Evolutionary conservation across 371 early-diverging fungal genomes (phyloP), one percentile per base, ranked within the genome.

Genomic region (Globomyces sp.): DNA sequence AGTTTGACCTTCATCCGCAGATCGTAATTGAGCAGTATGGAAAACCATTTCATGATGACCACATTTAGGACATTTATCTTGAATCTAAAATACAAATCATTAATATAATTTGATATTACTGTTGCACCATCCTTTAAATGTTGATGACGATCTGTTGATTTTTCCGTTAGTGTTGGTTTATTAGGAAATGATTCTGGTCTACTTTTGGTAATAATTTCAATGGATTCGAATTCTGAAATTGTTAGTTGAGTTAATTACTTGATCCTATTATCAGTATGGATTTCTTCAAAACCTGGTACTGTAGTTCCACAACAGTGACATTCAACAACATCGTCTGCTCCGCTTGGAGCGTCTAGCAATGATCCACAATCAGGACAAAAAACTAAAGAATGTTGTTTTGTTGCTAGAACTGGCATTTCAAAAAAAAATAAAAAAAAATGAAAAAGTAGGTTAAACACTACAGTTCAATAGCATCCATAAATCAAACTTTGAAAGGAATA

Each of bases 1-100:
- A 1, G 99, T 99, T 81, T 99, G 99, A 49, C 99, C 99, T 90
- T 99, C 99, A 88, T 99, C 99, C 13, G 99, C 99, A 57, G 95
- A 95, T 66, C 99, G 90, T 68, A 99, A 77, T 77, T 99, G 99
- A 85, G 96, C 94, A 0, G 99, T 98, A 77, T 98, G 92, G 80
- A 96, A 99, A 57, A 88, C 90, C 95, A 99, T 95, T 80, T 99
- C 95, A 8, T 89, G 89, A 42, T 88, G 83, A 45, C 87, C 92
- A 64, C 80, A 80, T 10, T 92, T 88, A n/a, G 97, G 96, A 80
- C 99, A 99, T 68, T 89, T 90, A 76, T 98, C 95, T 74, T 97
- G 90, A 63, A 98, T 96, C 87, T 91, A 43, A 42, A 24, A 2
- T 13, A 46, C 2, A 63, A 43, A 34, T 42, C 13, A 57, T 24